These are phyloP conservation scores for Naganishia vishniacii DNA, from an alignment of 768 basidiomycete species.

Conservation along the genomic window DNA sequence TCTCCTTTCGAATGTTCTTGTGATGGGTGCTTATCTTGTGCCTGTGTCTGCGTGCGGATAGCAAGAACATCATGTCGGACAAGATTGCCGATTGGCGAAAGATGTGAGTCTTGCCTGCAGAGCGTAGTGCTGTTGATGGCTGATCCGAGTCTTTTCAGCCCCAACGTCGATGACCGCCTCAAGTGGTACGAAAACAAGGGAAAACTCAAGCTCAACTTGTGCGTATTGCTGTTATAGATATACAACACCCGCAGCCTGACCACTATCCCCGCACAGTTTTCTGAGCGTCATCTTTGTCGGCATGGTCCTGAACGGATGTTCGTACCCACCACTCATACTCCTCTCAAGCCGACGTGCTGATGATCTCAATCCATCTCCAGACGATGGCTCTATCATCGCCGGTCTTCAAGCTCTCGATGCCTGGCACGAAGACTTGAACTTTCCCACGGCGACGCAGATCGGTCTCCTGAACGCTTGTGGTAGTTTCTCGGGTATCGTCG, in stretches of 20 bases:
- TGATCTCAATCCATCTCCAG: constrained; percentile 21
- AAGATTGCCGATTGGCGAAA: constrained; percentile 8
- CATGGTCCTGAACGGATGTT: constrained; percentile 49
- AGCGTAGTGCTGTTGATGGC: not conserved
- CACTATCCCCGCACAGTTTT: constrained; percentile 35
- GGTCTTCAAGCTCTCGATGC: constrained; percentile 47
- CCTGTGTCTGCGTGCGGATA: not conserved
- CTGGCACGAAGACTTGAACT: constrained; percentile 47
- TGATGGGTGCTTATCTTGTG: constrained; percentile 1
- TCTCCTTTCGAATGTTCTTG: constrained; percentile 20
- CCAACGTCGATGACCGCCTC: constrained; percentile 44
- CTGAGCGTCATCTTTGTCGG: constrained; percentile 48
- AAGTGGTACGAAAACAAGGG: constrained; percentile 48
- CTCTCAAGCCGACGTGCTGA: not conserved
- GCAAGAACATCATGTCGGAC: not conserved
- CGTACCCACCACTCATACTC: constrained; percentile 14
- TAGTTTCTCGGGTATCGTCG: constrained; percentile 44
- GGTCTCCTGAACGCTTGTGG: constrained; percentile 48
- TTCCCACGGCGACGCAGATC: constrained; percentile 40
- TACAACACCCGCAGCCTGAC: not conserved
- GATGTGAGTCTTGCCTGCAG: not conserved
- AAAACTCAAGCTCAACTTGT: constrained; percentile 49
- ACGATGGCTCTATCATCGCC: constrained; percentile 47
- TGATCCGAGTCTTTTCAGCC: constrained; percentile 30
- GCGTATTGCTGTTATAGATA: constrained; percentile 15